Evolutionary conservation across 2,329 filamentous ascomycete species (phyloP).

Genomic region (Blastomyces emzantsi): DNA sequence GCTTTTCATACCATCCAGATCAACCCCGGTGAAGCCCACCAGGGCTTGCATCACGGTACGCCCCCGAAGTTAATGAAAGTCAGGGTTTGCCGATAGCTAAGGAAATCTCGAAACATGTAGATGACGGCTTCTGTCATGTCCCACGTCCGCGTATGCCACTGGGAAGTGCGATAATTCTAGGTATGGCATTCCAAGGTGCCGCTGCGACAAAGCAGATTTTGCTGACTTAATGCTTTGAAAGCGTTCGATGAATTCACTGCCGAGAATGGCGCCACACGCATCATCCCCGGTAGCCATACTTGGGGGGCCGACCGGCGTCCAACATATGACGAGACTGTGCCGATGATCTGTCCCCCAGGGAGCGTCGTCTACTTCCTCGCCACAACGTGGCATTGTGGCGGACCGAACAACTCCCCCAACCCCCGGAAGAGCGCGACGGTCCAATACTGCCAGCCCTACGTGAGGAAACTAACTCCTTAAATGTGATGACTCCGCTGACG

Average conservation of each 20-base stretch:
- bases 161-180: conserved; percentile 28
- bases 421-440: conserved; percentile 31
- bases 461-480: conserved; percentile 4
- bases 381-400: conserved; percentile 34
- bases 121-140: conserved; percentile 26
- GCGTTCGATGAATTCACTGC: conserved; percentile 28
- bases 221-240: conserved; percentile 16
- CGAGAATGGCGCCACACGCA: conserved; percentile 29
- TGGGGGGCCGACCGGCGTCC: conserved; percentile 25
- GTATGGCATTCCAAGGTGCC: conserved; percentile 12
- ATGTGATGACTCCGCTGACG: not conserved
- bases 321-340: conserved; percentile 23
- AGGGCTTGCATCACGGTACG: conserved; percentile 30
- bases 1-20: conserved; percentile 34
- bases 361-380: conserved; percentile 31
- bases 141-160: conserved; percentile 30
- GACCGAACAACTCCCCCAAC: conserved; percentile 25
- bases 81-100: not conserved
- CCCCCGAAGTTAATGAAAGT: not conserved
- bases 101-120: conserved; percentile 9
- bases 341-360: conserved; percentile 30
- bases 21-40: conserved; percentile 32
- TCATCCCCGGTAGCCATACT: conserved; percentile 30
- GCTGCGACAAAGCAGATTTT: not conserved
- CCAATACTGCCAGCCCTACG: conserved; percentile 37